Evolutionary conservation across 1,139 yeast species (phyloP).

Genomic region (Candida sp.): DNA sequence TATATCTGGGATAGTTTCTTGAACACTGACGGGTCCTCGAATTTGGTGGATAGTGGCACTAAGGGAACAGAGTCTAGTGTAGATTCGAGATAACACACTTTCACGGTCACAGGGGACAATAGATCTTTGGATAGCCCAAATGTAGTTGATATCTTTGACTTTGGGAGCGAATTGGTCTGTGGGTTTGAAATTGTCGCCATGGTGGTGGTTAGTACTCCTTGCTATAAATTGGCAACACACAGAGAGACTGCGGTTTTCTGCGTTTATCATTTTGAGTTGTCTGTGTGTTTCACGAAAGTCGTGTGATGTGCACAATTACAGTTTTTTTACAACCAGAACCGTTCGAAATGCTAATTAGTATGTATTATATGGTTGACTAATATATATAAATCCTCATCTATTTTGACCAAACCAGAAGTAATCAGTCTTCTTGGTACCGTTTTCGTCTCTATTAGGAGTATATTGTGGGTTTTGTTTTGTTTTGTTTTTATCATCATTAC

Average conservation of each 20-base stretch:
- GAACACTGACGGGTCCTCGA: constrained; percentile 56
- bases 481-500: not conserved
- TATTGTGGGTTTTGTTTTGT: not conserved
- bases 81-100: constrained; percentile 36
- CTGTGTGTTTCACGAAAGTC: not conserved
- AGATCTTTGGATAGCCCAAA: constrained; percentile 82
- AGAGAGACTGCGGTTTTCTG: not conserved
- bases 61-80: constrained; percentile 25
- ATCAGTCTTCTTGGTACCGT: not conserved
- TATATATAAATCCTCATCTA: constrained; percentile 4
- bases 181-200: constrained; percentile 4
- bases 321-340: too few species aligned
- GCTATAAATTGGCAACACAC: too few species aligned
- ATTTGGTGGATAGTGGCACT: constrained; percentile 57
- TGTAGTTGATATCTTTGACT: constrained; percentile 43
- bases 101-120: constrained; percentile 49
- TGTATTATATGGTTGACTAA: not conserved
- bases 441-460: not conserved
- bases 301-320: not conserved
- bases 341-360: not conserved
- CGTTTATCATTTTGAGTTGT: not conserved
- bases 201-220: not conserved
- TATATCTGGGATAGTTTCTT: constrained; percentile 55
- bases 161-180: not conserved
- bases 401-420: constrained; percentile 13